Percentiles rank a stretch among this genome's conserved stretches.
Conservation (phyloP, 2,329 filamentous ascomycete species). For the Diaporthe amygdali region DNA sequence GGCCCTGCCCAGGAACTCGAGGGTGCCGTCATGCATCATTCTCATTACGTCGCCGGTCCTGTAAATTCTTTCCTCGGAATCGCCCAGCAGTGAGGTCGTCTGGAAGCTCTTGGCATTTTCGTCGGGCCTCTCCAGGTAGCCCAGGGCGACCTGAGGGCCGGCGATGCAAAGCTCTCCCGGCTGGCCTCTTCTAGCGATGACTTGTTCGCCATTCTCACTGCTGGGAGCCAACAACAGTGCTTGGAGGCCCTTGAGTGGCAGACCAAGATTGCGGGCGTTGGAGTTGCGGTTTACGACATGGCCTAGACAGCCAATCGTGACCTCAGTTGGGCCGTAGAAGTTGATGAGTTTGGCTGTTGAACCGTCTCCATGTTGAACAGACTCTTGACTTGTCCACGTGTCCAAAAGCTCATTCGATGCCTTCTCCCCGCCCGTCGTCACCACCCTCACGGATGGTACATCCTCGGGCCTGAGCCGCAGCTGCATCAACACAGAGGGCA, state of each 20-base stretch:
- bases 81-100: conserved; percentile 1
- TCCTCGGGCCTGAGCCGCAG: conserved; percentile 8
- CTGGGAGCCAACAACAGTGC: conserved; percentile 8
- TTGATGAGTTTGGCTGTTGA: conserved; percentile 9
- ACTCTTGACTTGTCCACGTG: background rate
- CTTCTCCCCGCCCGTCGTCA: conserved; percentile 41
- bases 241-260: conserved; percentile 2
- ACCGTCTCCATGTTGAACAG: background rate
- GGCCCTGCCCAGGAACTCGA: conserved; percentile 29
- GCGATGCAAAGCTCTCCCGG: conserved; percentile 17
- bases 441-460: conserved; percentile 29
- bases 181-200: conserved; percentile 8
- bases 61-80: conserved; percentile 21
- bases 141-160: conserved; percentile 28
- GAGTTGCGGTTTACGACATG: conserved; percentile 41
- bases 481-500: conserved; percentile 17
- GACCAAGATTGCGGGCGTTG: conserved; percentile 32
- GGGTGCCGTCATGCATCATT: conserved; percentile 21
- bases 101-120: conserved; percentile 26
- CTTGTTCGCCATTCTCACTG: background rate
- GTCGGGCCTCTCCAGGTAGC: conserved; percentile 22
- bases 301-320: conserved; percentile 27
- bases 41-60: conserved; percentile 30
- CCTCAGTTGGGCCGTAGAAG: conserved; percentile 21
- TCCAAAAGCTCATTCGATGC: conserved; percentile 28